Percentiles rank a stretch among this genome's conserved stretches.
These are phyloP conservation scores for Fusarium armeniacum DNA, from an alignment of 2,329 filamentous ascomycete species.

Conservation along the genomic window DNA sequence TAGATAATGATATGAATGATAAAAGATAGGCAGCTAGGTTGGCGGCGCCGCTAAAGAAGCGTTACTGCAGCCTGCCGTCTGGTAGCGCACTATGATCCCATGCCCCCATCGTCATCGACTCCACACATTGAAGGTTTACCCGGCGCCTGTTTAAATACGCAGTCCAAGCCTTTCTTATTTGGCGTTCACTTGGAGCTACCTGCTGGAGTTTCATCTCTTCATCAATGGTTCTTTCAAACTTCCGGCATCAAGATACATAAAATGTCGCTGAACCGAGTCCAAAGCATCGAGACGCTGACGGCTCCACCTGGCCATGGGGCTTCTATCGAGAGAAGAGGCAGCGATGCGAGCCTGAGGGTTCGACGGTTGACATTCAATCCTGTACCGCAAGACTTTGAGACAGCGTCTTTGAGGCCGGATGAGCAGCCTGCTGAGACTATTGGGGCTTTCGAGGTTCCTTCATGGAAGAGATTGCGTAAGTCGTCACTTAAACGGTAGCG, in stretches of 20 bases:
- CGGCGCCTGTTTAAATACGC: slow-evolving; percentile 17
- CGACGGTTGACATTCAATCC: slow-evolving; percentile 69
- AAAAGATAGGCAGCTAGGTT: slow-evolving; percentile 13
- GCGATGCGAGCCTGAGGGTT: slow-evolving; percentile 62
- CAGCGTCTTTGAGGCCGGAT: slow-evolving; percentile 57
- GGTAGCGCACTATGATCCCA: slow-evolving; percentile 39
- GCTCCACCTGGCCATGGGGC: slow-evolving; percentile 47
- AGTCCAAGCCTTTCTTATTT: neutral
- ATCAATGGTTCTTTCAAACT: neutral
- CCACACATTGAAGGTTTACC: slow-evolving; percentile 12
- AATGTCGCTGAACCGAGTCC: slow-evolving; percentile 68
- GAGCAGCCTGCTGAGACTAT: slow-evolving; percentile 59
- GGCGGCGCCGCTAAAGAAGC: slow-evolving; percentile 17
- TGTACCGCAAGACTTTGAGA: slow-evolving; percentile 66
- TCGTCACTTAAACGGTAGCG: slow-evolving; percentile 8
- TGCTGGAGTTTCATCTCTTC: neutral
- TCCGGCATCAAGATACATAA: neutral
- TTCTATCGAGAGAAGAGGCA: slow-evolving; percentile 54
- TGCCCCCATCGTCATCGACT: slow-evolving; percentile 39
- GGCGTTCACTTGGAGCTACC: neutral
- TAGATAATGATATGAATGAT: slow-evolving; percentile 3
- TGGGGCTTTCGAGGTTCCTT: slow-evolving; percentile 67
- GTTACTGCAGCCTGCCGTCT: slow-evolving; percentile 23
- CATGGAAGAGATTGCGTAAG: slow-evolving; percentile 68
- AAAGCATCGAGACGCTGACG: slow-evolving; percentile 66